A percentile compares a stretch with the other conserved stretches of the same genome.
These are phyloP conservation scores for Chytridium lagenaria DNA, from an alignment of 371 early-diverging fungal species.

Conservation along the genomic window DNA sequence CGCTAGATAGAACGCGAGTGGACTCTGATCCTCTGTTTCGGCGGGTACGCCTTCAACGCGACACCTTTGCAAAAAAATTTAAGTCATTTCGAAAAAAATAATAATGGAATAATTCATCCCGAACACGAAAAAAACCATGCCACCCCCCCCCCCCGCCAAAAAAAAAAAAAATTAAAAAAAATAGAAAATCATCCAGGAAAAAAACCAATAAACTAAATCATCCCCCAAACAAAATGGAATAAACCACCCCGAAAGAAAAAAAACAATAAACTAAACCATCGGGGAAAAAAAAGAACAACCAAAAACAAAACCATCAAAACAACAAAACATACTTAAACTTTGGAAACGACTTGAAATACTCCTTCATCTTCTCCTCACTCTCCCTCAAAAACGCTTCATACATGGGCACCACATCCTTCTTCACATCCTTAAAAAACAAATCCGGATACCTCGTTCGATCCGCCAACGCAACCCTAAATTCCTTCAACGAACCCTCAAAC, in stretches of 20 bases:
- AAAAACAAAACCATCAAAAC: no score
- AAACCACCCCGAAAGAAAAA: no score
- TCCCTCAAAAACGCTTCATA: conserved; percentile 19
- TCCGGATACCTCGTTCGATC: conserved; percentile 37
- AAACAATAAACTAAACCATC: no score
- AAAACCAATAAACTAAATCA: no score
- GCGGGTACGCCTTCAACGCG: conserved; percentile 32
- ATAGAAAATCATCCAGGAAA: no score
- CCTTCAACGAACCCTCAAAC: conserved; percentile 43
- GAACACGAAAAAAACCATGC: no score
- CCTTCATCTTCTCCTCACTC: conserved; percentile 22
- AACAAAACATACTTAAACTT: conserved; percentile 36
- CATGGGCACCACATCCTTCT: conserved; percentile 31
- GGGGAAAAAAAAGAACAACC: no score
- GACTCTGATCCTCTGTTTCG: conserved; percentile 22
- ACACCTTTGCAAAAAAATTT: conserved; percentile 22
- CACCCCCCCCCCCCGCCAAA: no score
- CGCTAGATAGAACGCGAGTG: conserved; percentile 38
- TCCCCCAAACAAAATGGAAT: no score
- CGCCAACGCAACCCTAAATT: conserved; percentile 34
- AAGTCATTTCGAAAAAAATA: no score
- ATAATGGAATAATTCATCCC: no score
- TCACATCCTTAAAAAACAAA: conserved; percentile 21
- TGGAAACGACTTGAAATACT: conserved; percentile 39
- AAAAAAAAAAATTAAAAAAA: no score